Evolutionary conservation across 768 basidiomycete species (phyloP), one percentile per base, ranked within the genome.

Genomic region (Suillus discolor): DNA sequence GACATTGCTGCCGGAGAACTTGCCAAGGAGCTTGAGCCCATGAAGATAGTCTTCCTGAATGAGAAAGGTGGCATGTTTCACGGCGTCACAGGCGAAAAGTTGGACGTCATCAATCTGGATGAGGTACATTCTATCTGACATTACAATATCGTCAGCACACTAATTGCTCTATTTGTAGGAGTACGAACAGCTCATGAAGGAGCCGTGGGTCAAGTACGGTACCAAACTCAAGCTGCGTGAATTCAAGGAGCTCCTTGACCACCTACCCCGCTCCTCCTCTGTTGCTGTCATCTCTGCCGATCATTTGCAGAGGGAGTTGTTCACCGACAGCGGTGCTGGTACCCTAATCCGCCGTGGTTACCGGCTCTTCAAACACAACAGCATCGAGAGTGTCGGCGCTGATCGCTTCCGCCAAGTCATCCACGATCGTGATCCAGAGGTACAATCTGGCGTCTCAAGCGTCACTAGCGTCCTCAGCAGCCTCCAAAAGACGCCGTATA

Each of bases 61-160:
- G 97, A 99, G 73, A 98, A 99, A 80, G 97, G 97, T 66, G 97
- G 97, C 38, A 83, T 99, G 70, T 98, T 90, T 88, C 97, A 99
- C 73, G 97, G 97, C 61, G 90, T 98, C 51, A 96, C 96, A 4
- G 95, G 96, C 63, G 92, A 99, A 83, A 98, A 97, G 80, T 78
- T 99, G 62, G 92, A 93, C 71, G 89, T 96, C 45, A 98, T 99
- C 80, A 99, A 99, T 80, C 81, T 99, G 55, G 97, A 99, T 73
- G 97, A 99, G 85, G 93, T 92, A 69, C 47, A 70, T 66, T 23
- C 54, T 65, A 34, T 34, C 59, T 38, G 54, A 44, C 11, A 39
- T 18, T 67, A 55, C 18, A 59, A 15, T 66, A 41, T 60, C 42
- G n/a, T 44, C 5, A 39, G 41, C 28, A 59, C 3, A 45, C 65